phyloP scores from a whole-genome alignment of 257 asterid genomes.

The Fraxinus cuspidata region DNA sequence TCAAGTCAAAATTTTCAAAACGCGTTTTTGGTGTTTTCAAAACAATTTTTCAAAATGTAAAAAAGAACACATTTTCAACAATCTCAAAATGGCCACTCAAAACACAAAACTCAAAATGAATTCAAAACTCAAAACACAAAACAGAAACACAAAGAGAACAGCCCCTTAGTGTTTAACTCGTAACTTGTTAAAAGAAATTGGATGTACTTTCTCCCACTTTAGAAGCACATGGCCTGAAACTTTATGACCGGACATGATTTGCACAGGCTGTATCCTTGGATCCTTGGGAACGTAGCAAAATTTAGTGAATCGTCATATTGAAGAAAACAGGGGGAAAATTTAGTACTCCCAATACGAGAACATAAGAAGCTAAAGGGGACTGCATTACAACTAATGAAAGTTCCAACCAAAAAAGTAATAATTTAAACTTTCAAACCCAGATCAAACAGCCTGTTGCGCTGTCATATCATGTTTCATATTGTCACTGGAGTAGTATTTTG shows the following conservation, averaged over 20 bases:
- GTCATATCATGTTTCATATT: background rate
- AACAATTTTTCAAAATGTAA: too few relatives aligned
- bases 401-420: background rate
- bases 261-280: background rate
- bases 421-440: background rate
- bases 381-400: background rate
- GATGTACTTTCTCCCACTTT: background rate
- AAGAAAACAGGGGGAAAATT: background rate
- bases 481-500: background rate
- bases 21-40: too few relatives aligned
- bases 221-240: background rate
- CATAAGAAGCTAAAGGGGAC: background rate
- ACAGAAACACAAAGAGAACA: too few relatives aligned
- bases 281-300: background rate
- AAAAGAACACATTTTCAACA: too few relatives aligned
- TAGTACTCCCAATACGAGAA: background rate
- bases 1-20: too few relatives aligned
- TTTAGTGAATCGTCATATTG: background rate
- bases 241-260: background rate
- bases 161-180: background rate
- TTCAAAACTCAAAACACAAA: too few relatives aligned
- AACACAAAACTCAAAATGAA: too few relatives aligned
- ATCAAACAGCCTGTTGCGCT: background rate
- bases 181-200: background rate
- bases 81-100: too few relatives aligned